Base-by-base conservation (phyloP, 164 flowering plant genomes). In the Aristolochia contorta region DNA sequence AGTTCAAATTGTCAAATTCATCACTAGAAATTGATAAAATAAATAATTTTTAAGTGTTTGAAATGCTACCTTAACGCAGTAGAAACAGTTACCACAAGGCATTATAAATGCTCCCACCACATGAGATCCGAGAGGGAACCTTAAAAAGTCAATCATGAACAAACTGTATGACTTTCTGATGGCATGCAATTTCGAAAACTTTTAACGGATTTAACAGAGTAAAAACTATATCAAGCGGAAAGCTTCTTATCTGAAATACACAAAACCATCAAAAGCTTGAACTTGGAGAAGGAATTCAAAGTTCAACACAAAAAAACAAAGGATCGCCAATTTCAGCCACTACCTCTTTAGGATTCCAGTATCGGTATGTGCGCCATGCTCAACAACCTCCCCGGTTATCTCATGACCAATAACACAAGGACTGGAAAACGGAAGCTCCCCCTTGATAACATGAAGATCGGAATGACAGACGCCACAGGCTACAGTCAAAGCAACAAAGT, bases 381-480 rank as follows among this genome's bases (percentile, higher is more conserved):
- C 96, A 49, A 91, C 95, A 22, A 94, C 95, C 69, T 94, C 99
- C 20, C 99, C 99, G 32, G 99, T 94, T 30, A 94, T 88, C 77
- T 94, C 97, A 67, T 94, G 97, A 24, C 99, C 99, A 58, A 94
- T 69, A 61, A 87, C 93, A 75, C 99, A 94, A 60, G 99, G 99
- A 65, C 80, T 84, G 20, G 96, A 59, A 73, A 94, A 94, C 15
- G 97, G 96, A 61, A 94, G 67, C 56, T 94, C 99, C n/a, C 97
- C 99, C 71, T 94, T 94, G 12, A 94, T 75, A 23, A 94, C 97
- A 73, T 94, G 99, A 25, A 94, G 95, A 79, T 94, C 99, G 30
- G 99, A 94, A 75, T 89, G 99, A 71, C 99, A 94, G 1, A 94
- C 89, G 53, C 99, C 99, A 78, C 99, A 94, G 13, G 89, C 99